Conservation (phyloP, 148 eudicot genomes). For the Chenopodium suecicum region DNA sequence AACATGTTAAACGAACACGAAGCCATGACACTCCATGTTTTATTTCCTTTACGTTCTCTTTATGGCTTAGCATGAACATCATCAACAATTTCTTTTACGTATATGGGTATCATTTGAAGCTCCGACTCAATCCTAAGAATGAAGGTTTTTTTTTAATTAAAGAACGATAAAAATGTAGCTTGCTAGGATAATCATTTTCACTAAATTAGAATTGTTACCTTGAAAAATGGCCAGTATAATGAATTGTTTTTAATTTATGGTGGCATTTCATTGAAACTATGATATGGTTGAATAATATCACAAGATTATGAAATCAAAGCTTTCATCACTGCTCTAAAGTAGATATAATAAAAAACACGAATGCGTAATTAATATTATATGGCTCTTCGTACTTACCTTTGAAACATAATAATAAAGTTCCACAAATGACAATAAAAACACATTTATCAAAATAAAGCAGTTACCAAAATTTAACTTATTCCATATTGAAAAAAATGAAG, state of each 20-base stretch:
- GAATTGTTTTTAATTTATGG: no score
- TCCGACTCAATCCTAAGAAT: background rate
- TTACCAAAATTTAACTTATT: no score
- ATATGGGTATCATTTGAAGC: conserved; percentile 1
- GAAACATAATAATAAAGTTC: background rate
- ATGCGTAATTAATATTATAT: no score
- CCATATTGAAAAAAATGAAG: background rate
- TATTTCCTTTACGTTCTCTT: background rate
- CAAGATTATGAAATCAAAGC: background rate
- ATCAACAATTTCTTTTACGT: background rate
- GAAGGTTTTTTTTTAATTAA: background rate
- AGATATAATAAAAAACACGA: background rate
- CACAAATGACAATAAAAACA: no score
- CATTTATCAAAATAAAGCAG: no score
- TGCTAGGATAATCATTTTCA: no score
- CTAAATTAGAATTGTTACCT: no score
- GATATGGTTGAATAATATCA: background rate
- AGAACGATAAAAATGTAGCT: no score
- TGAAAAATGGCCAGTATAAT: no score
- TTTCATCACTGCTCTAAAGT: background rate
- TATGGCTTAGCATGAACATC: background rate
- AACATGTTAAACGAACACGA: background rate
- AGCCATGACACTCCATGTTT: background rate
- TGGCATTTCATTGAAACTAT: no score
- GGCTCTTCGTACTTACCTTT: no score